phyloP scores from a whole-genome alignment of 2,329 filamentous ascomycete species.

The Trichoderma harzianum region DNA sequence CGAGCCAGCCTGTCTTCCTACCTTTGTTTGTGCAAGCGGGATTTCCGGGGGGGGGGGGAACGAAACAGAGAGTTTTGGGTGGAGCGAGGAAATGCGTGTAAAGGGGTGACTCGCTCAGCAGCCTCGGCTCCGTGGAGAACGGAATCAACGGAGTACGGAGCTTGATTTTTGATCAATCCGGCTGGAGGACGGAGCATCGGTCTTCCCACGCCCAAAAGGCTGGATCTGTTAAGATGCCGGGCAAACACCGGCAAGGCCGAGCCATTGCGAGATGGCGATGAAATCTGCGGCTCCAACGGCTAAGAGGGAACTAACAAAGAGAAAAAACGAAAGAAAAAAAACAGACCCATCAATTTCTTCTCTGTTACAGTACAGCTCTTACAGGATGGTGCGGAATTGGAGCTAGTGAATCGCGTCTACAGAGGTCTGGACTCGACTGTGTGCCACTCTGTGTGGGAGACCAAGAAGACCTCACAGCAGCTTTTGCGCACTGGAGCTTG shows the following conservation, averaged over 20 bases:
- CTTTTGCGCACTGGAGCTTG: background rate
- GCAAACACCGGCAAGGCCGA: slow-evolving; percentile 5
- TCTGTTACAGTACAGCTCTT: background rate
- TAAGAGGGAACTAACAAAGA: background rate
- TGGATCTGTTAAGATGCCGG: background rate
- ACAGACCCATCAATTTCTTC: background rate
- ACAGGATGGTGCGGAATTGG: background rate
- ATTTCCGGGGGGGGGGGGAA: background rate
- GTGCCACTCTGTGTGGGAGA: background rate
- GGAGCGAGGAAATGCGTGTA: slow-evolving; percentile 9
- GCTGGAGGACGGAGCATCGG: background rate
- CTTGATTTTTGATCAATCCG: background rate
- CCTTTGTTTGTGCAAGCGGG: slow-evolving; percentile 1
- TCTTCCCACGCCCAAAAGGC: background rate
- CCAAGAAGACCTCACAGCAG: background rate
- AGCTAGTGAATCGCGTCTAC: background rate
- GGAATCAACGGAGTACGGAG: background rate
- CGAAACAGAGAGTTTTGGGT: background rate
- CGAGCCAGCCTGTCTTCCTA: background rate
- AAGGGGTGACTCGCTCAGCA: background rate
- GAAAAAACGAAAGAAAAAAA: background rate
- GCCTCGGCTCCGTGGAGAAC: slow-evolving; percentile 5
- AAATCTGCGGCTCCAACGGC: background rate
- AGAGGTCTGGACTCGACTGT: background rate
- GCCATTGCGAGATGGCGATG: background rate